phyloP scores from a whole-genome alignment of 2,329 filamentous ascomycete species.

The Pseudogymnoascus sp. region DNA sequence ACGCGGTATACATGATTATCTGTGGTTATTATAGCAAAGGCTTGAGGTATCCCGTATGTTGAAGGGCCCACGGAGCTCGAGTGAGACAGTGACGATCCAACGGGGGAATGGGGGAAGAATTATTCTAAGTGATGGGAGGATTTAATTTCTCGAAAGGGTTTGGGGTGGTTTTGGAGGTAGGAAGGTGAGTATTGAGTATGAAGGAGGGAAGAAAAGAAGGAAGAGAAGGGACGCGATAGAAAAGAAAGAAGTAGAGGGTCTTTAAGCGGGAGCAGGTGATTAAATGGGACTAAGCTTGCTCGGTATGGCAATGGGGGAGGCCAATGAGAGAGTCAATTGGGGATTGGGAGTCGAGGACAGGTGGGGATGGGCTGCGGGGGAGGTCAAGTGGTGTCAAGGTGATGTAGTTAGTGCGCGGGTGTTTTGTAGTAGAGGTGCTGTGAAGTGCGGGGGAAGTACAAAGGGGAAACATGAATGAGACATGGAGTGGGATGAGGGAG shows the following conservation, averaged over 20 bases:
- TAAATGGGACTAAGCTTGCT: not conserved
- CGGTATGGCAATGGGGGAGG: not conserved
- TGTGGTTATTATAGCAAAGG: not conserved
- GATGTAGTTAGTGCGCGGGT: not conserved
- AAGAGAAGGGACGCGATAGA: not conserved
- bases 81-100: not conserved
- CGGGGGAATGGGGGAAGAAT: not conserved
- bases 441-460: not conserved
- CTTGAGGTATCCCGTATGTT: not conserved
- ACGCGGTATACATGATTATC: slow-evolving; percentile 50
- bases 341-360: not conserved
- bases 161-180: not conserved
- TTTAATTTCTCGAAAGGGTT: not conserved
- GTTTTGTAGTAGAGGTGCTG: not conserved
- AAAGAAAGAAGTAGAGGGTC: not conserved
- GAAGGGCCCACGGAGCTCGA: not conserved
- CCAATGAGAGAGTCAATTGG: not conserved
- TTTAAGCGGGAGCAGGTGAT: slow-evolving; percentile 2
- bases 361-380: not conserved
- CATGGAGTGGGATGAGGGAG: not conserved
- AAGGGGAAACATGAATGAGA: not conserved
- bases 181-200: not conserved
- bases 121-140: not conserved
- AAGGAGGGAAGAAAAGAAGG: not conserved
- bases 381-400: not conserved